A percentile compares a stretch with the other conserved stretches of the same genome.
These are phyloP conservation scores for Didymella arachidicola DNA, from an alignment of 2,329 filamentous ascomycete genomes.

Conservation along the genomic window DNA sequence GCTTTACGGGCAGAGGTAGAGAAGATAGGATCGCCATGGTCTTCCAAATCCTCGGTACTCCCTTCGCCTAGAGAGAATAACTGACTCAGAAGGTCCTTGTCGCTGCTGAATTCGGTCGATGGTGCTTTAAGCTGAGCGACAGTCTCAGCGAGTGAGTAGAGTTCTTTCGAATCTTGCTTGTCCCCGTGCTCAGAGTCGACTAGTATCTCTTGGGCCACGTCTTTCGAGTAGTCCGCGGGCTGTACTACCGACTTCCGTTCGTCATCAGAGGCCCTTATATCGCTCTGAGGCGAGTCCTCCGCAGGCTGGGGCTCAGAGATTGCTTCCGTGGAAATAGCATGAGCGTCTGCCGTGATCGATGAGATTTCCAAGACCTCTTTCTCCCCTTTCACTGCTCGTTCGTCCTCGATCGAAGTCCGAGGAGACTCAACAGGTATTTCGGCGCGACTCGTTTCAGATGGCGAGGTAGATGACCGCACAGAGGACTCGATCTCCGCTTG, in stretches of 20 bases:
- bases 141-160: neutral
- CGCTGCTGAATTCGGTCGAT: conserved; percentile 13
- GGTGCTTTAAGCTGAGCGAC: neutral
- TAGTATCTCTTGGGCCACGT: neutral
- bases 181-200: neutral
- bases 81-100: conserved; percentile 34
- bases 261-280: neutral
- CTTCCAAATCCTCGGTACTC: conserved; percentile 21
- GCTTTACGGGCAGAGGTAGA: conserved; percentile 48
- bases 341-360: neutral
- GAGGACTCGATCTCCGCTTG: conserved; percentile 43
- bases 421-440: conserved; percentile 44
- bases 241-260: neutral
- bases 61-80: conserved; percentile 35
- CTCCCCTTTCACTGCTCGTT: conserved; percentile 15
- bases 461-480: conserved; percentile 46
- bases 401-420: conserved; percentile 50
- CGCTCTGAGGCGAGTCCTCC: neutral
- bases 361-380: neutral
- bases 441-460: conserved; percentile 47
- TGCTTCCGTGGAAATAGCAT: neutral
- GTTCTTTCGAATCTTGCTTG: neutral
- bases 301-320: neutral
- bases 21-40: conserved; percentile 43
- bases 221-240: neutral